Percentiles rank a stretch among this genome's conserved stretches.
Evolutionary conservation across 2,329 filamentous ascomycete species (phyloP).

Genomic region (Sclerotinia subarctica): DNA sequence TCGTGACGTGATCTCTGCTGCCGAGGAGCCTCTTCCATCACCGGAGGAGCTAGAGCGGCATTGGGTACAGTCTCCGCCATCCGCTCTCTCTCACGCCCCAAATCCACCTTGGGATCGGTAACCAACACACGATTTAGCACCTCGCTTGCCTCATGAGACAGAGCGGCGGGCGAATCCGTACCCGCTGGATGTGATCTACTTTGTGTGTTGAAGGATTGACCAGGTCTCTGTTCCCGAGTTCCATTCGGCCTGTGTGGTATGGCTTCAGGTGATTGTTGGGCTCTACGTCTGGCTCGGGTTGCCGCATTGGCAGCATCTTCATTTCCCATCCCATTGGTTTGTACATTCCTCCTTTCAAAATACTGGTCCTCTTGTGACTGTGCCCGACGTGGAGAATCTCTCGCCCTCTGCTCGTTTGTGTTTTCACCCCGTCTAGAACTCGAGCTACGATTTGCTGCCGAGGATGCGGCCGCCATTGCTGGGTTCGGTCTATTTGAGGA

Average conservation of each 20-base stretch:
- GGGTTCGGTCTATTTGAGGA: conserved; percentile 58
- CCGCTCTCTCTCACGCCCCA: conserved; percentile 68
- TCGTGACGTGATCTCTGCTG: conserved; percentile 57
- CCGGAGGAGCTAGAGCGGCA: conserved; percentile 43
- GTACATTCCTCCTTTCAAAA: conserved; percentile 40
- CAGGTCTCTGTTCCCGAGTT: conserved; percentile 42
- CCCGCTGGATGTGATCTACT: conserved; percentile 39
- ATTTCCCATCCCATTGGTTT: conserved; percentile 42
- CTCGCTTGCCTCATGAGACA: conserved; percentile 73
- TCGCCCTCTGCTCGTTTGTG: conserved; percentile 26
- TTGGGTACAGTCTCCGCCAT: conserved; percentile 56
- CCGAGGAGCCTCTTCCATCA: conserved; percentile 44
- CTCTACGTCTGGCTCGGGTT: conserved; percentile 47
- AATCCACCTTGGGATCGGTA: conserved; percentile 70
- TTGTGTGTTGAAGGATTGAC: conserved; percentile 37
- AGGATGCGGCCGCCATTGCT: conserved; percentile 38
- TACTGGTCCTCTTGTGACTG: conserved; percentile 31
- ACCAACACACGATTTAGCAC: conserved; percentile 75
- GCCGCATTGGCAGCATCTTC: conserved; percentile 42
- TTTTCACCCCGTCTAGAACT: conserved; percentile 27
- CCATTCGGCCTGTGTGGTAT: conserved; percentile 43
- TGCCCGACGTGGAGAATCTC: conserved; percentile 29
- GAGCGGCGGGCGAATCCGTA: conserved; percentile 51
- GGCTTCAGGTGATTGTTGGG: conserved; percentile 45
- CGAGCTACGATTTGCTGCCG: conserved; percentile 31